These are phyloP conservation scores for Cyamopsis tetragonoloba DNA, from an alignment of 306 rosid species.

Conservation along the genomic window DNA sequence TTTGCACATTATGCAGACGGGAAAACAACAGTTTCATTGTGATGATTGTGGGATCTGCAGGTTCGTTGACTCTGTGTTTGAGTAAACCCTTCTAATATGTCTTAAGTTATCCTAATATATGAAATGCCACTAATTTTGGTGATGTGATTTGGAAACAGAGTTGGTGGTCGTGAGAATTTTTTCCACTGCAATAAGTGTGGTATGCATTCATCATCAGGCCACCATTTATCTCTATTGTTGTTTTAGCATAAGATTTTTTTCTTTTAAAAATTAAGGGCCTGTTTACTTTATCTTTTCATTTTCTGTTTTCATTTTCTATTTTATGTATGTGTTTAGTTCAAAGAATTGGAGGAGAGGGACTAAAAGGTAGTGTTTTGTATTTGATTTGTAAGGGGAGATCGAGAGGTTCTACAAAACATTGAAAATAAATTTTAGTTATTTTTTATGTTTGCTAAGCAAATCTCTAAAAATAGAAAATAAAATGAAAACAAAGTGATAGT, in stretches of 20 bases:
- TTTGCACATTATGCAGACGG: constrained; percentile 45
- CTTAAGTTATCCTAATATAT: constrained; percentile 12
- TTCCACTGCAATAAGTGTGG: constrained; percentile 95
- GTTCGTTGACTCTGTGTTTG: constrained; percentile 33
- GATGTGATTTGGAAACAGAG: constrained; percentile 51
- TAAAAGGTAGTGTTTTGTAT: no score
- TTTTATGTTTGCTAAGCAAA: no score
- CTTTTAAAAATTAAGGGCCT: not conserved
- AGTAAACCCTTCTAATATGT: not conserved
- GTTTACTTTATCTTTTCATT: not conserved
- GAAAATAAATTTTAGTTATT: no score
- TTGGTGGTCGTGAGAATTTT: constrained; percentile 78
- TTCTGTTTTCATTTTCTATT: not conserved
- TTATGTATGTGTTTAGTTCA: not conserved
- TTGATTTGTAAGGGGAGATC: no score
- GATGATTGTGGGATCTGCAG: constrained; percentile 98
- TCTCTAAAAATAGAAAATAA: no score
- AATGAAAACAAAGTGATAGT: no score
- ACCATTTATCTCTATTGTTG: not conserved
- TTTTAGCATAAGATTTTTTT: not conserved
- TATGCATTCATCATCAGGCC: constrained; percentile 36
- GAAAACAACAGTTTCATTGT: constrained; percentile 82
- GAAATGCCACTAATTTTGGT: constrained; percentile 22
- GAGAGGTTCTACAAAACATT: no score
- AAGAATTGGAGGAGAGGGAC: no score